Base-by-base conservation (phyloP, 2,329 filamentous ascomycete species). In the Ophiosphaerella korrae region DNA sequence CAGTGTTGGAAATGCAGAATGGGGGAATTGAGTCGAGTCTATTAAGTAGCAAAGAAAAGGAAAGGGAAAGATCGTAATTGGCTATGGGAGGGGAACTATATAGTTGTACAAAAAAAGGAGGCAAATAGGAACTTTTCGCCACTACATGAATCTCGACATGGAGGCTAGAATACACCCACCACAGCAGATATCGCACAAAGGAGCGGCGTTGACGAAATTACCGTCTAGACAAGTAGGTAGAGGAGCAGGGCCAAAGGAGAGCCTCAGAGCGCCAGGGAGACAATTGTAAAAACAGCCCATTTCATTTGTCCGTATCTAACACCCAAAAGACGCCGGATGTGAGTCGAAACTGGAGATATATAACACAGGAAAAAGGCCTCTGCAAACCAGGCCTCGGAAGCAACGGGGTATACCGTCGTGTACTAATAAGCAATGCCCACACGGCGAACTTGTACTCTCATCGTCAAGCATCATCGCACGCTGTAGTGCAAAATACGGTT, bases 381-480 rank as follows among this genome's bases (percentile, higher is more conserved):
- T 46, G 33, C 33, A 50, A 23, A 36, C 48, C 42, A 31, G 31
- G 34, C 37, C 45, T 42, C 26, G 48, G 52, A 47, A 57, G 45
- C 57, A 58, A 56, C 53, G 49, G 48, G 51, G 55, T 67, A 57
- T 63, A 62, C 59, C 55, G 57, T 38, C 35, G 45, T 47, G 36
- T 37, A 37, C 37, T 38, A 24, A 34, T 53, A 63, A 61, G 58
- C 52, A 51, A 50, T 48, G 53, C 52, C 33, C 52, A 55, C 51
- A 45, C 52, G 54, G 57, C 50, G 57, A 53, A 55, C 47, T 58
- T 63, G 60, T 69, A 57, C 60, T 69, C 65, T 59, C 57, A 48
- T 70, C 66, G 58, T 70, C 61, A 68, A 60, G 56, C 66, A 56
- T 70, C 49, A 58, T 61, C 52, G 60, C 64, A 63, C 63, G 50